phyloP scores from a whole-genome alignment of 805 yeast species.

The Yarrowia yakushimensis region DNA sequence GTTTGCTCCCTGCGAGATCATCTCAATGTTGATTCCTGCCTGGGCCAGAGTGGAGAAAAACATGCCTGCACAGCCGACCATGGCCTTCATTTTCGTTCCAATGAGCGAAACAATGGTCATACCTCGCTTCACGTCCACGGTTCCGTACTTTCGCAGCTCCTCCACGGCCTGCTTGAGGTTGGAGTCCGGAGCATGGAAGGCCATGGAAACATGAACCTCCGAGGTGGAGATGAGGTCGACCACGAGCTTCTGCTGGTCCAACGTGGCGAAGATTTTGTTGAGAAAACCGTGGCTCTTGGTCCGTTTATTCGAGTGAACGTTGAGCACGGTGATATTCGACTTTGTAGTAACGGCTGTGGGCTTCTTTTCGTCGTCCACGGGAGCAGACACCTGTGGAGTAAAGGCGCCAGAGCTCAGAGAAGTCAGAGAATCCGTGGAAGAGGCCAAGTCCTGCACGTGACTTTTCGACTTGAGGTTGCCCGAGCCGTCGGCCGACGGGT shows the following conservation, averaged over 20 bases:
- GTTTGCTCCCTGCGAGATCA: slow-evolving; percentile 98
- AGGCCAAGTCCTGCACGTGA: neutral
- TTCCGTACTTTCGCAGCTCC: slow-evolving; percentile 76
- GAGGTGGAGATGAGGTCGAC: slow-evolving; percentile 96
- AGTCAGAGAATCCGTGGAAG: slow-evolving; percentile 17
- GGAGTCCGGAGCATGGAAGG: slow-evolving; percentile 68
- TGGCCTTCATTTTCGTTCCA: slow-evolving; percentile 95
- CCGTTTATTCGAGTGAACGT: slow-evolving; percentile 90
- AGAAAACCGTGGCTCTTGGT: slow-evolving; percentile 91
- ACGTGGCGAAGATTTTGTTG: slow-evolving; percentile 81
- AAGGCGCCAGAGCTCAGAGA: slow-evolving; percentile 11
- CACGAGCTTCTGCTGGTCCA: slow-evolving; percentile 79
- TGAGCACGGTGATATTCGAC: slow-evolving; percentile 84
- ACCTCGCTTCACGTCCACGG: slow-evolving; percentile 81
- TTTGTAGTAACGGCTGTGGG: slow-evolving; percentile 97
- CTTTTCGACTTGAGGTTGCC: slow-evolving; percentile 15
- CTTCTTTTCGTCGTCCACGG: slow-evolving; percentile 31
- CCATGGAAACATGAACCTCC: slow-evolving; percentile 98
- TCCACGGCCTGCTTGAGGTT: slow-evolving; percentile 67
- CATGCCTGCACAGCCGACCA: slow-evolving; percentile 94
- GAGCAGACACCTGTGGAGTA: slow-evolving; percentile 20
- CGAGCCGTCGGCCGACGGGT: slow-evolving; percentile 52
- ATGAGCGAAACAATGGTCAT: slow-evolving; percentile 92
- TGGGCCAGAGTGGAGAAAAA: slow-evolving; percentile 94
- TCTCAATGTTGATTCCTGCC: slow-evolving; percentile 88